A percentile compares a stretch with the other conserved stretches of the same genome.
These are phyloP conservation scores for Nannochloropsis granulata DNA, from an alignment of 108 stramenopile genomes.

Conservation along the genomic window DNA sequence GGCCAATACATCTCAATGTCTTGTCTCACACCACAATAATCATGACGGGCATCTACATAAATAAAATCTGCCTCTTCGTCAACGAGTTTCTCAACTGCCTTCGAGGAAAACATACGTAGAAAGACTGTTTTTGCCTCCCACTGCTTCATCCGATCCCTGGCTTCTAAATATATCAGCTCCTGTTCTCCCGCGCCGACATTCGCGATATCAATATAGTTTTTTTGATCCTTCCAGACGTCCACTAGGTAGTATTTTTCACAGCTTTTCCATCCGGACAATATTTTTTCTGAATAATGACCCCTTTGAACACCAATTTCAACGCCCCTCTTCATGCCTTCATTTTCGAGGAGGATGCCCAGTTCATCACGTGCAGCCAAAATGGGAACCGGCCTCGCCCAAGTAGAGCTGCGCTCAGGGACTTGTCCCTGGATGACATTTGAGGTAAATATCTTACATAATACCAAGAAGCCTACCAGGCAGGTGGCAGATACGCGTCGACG, in stretches of 20 bases:
- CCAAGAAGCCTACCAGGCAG: too few relatives aligned
- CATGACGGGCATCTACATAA: slow-evolving; percentile 44
- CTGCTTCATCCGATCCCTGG: not conserved
- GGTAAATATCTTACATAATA: too few relatives aligned
- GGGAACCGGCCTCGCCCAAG: too few relatives aligned
- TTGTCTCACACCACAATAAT: slow-evolving; percentile 27
- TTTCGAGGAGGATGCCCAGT: too few relatives aligned
- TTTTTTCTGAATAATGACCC: not conserved
- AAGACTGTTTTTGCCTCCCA: not conserved
- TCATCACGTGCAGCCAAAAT: too few relatives aligned
- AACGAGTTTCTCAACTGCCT: not conserved
- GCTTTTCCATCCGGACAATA: not conserved
- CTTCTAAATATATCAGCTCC: not conserved
- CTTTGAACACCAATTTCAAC: not conserved
- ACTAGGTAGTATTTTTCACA: not conserved
- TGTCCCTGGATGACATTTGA: too few relatives aligned
- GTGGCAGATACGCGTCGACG: too few relatives aligned
- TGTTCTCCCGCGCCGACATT: not conserved
- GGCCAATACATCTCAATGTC: slow-evolving; percentile 38
- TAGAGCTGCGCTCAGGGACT: too few relatives aligned
- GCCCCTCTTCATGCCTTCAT: not conserved
- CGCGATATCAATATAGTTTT: not conserved
- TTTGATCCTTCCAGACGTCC: not conserved
- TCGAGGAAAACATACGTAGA: not conserved
- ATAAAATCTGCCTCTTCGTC: slow-evolving; percentile 33